phyloP scores from a whole-genome alignment of 2,329 filamentous ascomycete species.

The Colletotrichum sp. region DNA sequence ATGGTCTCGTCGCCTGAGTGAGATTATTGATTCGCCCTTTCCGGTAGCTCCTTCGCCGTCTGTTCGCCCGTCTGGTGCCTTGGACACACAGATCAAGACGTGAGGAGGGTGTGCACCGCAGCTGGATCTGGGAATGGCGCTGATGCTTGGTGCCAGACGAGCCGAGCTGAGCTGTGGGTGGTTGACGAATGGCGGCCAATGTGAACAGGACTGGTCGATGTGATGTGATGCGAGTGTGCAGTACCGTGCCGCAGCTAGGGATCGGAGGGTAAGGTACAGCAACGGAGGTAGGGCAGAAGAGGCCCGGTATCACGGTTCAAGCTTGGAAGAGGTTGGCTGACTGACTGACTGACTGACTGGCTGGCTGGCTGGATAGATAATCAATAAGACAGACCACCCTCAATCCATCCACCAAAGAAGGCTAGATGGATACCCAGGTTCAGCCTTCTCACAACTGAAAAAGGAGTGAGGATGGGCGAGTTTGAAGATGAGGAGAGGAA shows the following conservation, averaged over 20 bases:
- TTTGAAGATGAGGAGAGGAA: not conserved
- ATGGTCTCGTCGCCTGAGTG: not conserved
- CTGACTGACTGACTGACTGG: not conserved
- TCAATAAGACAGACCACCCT: not conserved
- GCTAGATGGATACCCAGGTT: not conserved
- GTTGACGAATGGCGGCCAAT: not conserved
- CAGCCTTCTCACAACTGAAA: not conserved
- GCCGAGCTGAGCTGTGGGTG: not conserved
- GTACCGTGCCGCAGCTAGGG: conserved; percentile 10
- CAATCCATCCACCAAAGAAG: not conserved
- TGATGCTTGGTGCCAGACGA: not conserved
- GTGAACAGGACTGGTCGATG: not conserved
- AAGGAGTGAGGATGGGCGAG: not conserved
- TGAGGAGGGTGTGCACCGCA: not conserved
- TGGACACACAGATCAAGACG: not conserved
- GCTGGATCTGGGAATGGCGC: not conserved
- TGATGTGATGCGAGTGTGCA: conserved; percentile 16
- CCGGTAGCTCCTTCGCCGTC: not conserved
- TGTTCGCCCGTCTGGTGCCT: not conserved
- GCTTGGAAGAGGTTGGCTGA: not conserved
- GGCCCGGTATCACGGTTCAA: conserved; percentile 12
- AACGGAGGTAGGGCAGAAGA: not conserved
- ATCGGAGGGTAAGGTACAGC: conserved; percentile 8
- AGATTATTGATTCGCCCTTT: not conserved
- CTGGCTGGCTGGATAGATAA: not conserved